Base-by-base conservation (phyloP, 345 rosid genomes). In the Hibiscus mutabilis region DNA sequence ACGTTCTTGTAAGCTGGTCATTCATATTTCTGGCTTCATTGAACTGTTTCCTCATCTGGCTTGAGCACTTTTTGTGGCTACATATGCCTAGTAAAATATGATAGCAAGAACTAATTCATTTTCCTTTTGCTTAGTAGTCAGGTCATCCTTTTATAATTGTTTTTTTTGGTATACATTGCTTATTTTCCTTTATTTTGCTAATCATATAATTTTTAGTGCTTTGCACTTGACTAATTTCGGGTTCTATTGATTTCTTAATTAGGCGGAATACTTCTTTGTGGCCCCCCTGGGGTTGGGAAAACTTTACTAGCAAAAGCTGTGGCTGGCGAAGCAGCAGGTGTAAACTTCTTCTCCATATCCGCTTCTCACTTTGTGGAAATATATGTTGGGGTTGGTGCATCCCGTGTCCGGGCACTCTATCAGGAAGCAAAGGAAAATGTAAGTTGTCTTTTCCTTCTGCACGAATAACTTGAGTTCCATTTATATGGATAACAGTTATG, bases 271-370 rank as follows among this genome's bases (percentile, higher is more conserved):
- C 93, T 93, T 75, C 89, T 93, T 29, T 93, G 96, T 76, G 98
- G 97, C 9, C 93, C 97, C 35, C 97, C 98, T 71, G 98, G 98
- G 57, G 98, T 93, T 37, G 98, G 97, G 67, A 93, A 93, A 80
- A 91, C 97, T 52, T 82, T 93, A 66, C 84, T 93, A 56, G 98
- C 97, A 65, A 91, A 91, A 88, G 98, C 98, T 79, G 98, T 93
- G 76, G 97, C 98, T 78, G 97, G 98, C 72, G 97, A 93, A 83
- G 98, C 97, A 21, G 96, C 97, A 21, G 96, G 98, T 73, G 98
- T 93, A 60, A 89, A 91, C 78, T 91, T 91, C 90, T 93, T 93
- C 83, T 93, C 97, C 64, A 91, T 93, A n/a, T 93, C 98, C 42
- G 97, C 98, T 49, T 89, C 98, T 70, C 98, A 93, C 77, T 93